phyloP scores from a whole-genome alignment of 2,329 filamentous ascomycete genomes.

The Aureobasidium pullulans region DNA sequence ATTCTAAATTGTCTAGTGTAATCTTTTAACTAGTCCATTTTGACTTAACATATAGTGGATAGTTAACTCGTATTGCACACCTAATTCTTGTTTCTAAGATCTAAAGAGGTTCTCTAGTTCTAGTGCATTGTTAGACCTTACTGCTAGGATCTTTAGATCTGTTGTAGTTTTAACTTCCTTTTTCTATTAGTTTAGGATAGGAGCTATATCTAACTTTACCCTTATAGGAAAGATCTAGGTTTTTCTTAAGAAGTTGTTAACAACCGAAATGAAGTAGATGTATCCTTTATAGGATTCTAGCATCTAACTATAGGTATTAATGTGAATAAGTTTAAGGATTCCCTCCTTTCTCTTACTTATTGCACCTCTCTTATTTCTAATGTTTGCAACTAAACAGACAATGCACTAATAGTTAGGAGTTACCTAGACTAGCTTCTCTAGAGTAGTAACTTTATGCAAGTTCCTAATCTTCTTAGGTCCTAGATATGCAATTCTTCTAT shows the following conservation, averaged over 20 bases:
- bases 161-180: not conserved
- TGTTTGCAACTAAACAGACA: no score
- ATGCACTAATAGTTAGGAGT: no score
- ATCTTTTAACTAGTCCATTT: not conserved
- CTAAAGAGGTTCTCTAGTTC: not conserved
- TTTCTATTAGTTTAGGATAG: not conserved
- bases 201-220: not conserved
- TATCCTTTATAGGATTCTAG: not conserved
- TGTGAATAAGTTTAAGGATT: not conserved
- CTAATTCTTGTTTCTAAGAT: not conserved
- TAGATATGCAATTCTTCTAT: no score
- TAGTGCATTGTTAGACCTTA: not conserved
- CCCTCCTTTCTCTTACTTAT: not conserved
- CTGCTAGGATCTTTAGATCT: not conserved
- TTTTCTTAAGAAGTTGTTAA: not conserved
- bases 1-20: not conserved
- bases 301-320: not conserved
- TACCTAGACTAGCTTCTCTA: no score
- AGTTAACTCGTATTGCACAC: not conserved
- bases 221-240: not conserved
- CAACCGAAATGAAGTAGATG: not conserved
- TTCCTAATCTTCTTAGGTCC: no score
- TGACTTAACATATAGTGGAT: not conserved
- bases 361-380: no score
- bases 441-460: no score